A percentile compares a stretch with the other conserved stretches of the same genome.
phyloP scores from a whole-genome alignment of 129 eudicot species.

The Logfia minima region DNA sequence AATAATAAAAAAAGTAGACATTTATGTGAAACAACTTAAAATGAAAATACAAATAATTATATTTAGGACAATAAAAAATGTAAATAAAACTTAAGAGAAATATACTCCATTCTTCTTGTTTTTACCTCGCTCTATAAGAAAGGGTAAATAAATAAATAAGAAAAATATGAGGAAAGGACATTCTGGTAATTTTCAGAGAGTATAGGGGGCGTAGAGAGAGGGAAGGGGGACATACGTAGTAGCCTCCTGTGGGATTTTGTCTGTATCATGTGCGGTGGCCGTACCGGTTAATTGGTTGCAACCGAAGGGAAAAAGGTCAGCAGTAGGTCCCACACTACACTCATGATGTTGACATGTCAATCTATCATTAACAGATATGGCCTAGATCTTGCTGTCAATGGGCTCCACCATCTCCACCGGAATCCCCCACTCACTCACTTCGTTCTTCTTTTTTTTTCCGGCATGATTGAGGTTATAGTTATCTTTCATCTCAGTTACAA shows the following conservation, averaged over 20 bases:
- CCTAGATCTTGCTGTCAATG: slow-evolving; percentile 14
- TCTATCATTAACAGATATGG: neutral
- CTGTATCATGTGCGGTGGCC: slow-evolving; percentile 2
- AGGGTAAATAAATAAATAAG: too few species aligned
- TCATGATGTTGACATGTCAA: slow-evolving; percentile 19
- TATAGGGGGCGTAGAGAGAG: neutral
- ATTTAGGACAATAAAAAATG: too few species aligned
- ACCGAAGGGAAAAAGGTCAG: slow-evolving; percentile 1
- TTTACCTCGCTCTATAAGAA: too few species aligned
- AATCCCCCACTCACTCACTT: neutral
- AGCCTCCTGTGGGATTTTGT: neutral
- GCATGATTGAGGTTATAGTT: neutral
- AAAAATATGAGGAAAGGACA: neutral
- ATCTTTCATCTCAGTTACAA: neutral
- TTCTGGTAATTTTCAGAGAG: neutral
- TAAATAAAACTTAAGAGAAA: too few species aligned
- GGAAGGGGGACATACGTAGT: neutral
- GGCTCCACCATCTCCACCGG: slow-evolving; percentile 10
- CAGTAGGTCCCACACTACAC: neutral
- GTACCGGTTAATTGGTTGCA: neutral
- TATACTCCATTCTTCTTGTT: too few species aligned
- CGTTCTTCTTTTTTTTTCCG: neutral
- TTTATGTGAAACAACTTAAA: too few species aligned
- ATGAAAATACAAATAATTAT: too few species aligned
- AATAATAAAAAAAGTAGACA: too few species aligned